Percentiles rank a stretch among this genome's conserved stretches.
Evolutionary conservation across 2,329 filamentous ascomycete species (phyloP).

Genomic region (Aspergillus sergii): DNA sequence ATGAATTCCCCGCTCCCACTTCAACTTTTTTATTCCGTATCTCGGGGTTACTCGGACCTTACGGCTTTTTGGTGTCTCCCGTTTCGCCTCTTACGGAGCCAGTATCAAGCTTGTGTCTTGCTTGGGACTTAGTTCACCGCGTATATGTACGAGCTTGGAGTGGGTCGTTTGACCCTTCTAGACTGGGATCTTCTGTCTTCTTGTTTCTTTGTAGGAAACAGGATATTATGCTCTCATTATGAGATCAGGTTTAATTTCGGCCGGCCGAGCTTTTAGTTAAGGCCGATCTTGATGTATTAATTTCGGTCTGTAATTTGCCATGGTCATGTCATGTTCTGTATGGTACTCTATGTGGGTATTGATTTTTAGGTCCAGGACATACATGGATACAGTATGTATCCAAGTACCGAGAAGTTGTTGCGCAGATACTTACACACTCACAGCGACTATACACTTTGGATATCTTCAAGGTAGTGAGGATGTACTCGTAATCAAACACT

Average conservation of each 20-base stretch:
- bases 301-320: background rate
- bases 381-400: background rate
- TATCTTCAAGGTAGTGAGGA: too few relatives aligned
- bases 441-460: too few relatives aligned
- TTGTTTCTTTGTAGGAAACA: background rate
- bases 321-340: conserved; percentile 3
- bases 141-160: background rate
- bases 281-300: background rate
- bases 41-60: background rate
- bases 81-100: background rate
- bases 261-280: background rate
- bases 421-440: too few relatives aligned
- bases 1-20: conserved; percentile 2
- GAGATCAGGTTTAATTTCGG: conserved; percentile 3
- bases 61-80: background rate
- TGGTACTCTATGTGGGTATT: background rate
- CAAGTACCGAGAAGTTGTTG: background rate
- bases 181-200: background rate
- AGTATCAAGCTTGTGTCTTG: background rate
- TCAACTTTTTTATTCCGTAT: background rate
- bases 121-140: background rate
- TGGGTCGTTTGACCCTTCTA: background rate
- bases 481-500: too few relatives aligned
- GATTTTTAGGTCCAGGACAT: background rate
- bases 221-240: conserved; percentile 1